These are phyloP conservation scores for Leccinum fibrillosum DNA, from an alignment of 768 basidiomycete genomes.

Conservation along the genomic window DNA sequence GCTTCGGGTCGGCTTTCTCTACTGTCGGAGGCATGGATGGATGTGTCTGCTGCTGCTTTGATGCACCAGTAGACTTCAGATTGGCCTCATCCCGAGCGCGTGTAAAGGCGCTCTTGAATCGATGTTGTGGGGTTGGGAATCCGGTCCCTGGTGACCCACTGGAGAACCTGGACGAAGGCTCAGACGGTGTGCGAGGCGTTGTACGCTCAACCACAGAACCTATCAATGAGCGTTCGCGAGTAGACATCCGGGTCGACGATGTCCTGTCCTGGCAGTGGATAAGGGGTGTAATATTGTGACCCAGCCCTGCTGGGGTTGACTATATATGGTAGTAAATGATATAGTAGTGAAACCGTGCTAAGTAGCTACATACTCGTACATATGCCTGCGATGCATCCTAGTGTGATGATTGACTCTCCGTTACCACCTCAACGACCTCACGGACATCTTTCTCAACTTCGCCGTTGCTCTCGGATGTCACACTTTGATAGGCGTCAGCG, in stretches of 20 bases:
- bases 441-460: neutral
- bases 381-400: neutral
- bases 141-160: conserved; percentile 35
- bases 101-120: conserved; percentile 60
- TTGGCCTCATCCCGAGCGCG: conserved; percentile 40
- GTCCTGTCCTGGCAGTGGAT: neutral
- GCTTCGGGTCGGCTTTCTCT: conserved; percentile 6
- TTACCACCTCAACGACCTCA: neutral
- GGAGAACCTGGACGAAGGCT: conserved; percentile 23
- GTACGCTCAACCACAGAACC: conserved; percentile 49
- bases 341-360: neutral
- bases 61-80: conserved; percentile 24
- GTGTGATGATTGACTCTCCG: neutral
- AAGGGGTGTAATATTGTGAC: neutral
- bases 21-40: neutral
- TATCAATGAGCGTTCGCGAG: conserved; percentile 31
- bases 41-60: conserved; percentile 6
- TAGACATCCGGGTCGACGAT: conserved; percentile 11
- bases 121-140: conserved; percentile 63
- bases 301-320: neutral
- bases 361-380: neutral
- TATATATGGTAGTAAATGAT: neutral
- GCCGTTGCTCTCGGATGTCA: neutral
- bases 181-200: conserved; percentile 18
- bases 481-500: neutral